These are phyloP conservation scores for Lipomyces japonicus DNA, from an alignment of 805 yeast species.

Conservation along the genomic window DNA sequence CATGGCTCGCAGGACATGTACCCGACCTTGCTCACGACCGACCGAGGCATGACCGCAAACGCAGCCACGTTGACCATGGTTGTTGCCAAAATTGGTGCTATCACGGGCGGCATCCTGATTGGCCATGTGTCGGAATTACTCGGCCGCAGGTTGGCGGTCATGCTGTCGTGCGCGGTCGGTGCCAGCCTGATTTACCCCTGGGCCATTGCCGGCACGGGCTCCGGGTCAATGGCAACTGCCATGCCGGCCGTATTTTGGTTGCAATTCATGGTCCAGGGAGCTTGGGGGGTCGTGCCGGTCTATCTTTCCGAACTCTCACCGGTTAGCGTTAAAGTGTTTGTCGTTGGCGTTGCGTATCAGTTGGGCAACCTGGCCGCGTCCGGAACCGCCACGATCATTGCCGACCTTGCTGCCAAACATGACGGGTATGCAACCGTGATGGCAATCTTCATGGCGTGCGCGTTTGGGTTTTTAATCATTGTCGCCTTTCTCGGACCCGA, in stretches of 20 bases:
- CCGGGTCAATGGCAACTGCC: constrained; percentile 41
- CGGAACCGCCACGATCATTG: constrained; percentile 68
- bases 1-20: constrained; percentile 74
- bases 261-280: constrained; percentile 66
- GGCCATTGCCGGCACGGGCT: constrained; percentile 52
- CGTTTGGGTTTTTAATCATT: constrained; percentile 50
- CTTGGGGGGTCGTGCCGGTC: constrained; percentile 70
- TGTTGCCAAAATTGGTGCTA: constrained; percentile 65
- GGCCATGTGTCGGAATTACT: constrained; percentile 55
- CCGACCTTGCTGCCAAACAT: constrained; percentile 40
- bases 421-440: constrained; percentile 67
- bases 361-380: constrained; percentile 70
- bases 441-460: constrained; percentile 67
- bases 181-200: constrained; percentile 63
- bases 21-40: constrained; percentile 59
- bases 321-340: constrained; percentile 58
- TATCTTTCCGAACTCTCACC: constrained; percentile 64
- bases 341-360: constrained; percentile 63
- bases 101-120: constrained; percentile 57
- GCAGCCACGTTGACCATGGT: constrained; percentile 56
- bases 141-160: constrained; percentile 59
- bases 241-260: constrained; percentile 60
- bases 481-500: constrained; percentile 54
- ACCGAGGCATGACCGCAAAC: constrained; percentile 47
- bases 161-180: constrained; percentile 50